phyloP scores from a whole-genome alignment of 2,329 filamentous ascomycete species.

The Lasiodiplodia hormozganensis region DNA sequence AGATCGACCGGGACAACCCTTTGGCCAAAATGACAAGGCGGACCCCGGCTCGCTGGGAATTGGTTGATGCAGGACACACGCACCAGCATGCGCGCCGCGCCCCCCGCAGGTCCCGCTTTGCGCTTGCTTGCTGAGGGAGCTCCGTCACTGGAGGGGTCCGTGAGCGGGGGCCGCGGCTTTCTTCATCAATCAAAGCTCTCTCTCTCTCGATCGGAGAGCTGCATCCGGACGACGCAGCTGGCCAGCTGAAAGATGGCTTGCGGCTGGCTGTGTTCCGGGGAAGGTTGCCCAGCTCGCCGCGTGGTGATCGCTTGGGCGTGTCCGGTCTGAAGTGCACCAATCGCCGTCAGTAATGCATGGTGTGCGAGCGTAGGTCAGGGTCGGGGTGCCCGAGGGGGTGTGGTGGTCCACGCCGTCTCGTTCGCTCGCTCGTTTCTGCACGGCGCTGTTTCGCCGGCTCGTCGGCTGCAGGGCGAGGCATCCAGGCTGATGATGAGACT shows the following conservation, averaged over 20 bases:
- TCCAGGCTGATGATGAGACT: background rate
- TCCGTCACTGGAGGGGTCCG: background rate
- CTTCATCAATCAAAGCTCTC: background rate
- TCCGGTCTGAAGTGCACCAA: background rate
- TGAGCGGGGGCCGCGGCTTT: background rate
- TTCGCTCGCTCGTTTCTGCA: background rate
- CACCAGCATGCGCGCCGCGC: background rate
- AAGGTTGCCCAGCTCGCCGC: background rate
- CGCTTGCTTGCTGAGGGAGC: background rate
- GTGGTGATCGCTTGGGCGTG: background rate
- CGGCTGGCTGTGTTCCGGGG: background rate
- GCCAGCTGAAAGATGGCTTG: background rate
- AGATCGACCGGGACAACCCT: constrained; percentile 23
- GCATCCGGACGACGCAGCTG: background rate
- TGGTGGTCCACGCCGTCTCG: background rate
- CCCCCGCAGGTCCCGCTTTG: too few relatives aligned
- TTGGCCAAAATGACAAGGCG: background rate
- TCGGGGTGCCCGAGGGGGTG: background rate
- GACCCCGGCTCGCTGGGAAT: background rate
- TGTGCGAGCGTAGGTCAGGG: background rate
- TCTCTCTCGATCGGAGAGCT: background rate
- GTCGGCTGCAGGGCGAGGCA: background rate
- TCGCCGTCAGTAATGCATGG: background rate
- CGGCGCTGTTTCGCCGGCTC: background rate
- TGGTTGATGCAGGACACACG: background rate